A percentile compares a stretch with the other conserved stretches of the same genome.
Conservation (phyloP, 257 asterid species). For the Henckelia pumila region DNA sequence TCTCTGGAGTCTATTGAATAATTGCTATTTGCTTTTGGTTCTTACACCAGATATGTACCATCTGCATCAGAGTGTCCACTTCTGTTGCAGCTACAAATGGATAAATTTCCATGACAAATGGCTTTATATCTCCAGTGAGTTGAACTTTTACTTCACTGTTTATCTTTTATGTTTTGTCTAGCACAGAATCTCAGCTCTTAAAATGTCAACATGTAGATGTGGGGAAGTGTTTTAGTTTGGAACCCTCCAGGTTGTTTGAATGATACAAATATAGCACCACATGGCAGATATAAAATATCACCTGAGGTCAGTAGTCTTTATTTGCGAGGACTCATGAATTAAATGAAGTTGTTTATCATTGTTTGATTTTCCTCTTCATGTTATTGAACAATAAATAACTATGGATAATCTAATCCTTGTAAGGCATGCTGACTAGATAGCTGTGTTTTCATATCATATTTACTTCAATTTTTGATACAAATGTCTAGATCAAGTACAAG, state of each 20-base stretch:
- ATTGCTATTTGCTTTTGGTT: conserved; percentile 19
- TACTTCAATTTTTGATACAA: too few species aligned
- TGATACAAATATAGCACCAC: conserved; percentile 35
- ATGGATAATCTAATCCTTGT: too few species aligned
- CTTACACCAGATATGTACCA: conserved; percentile 69
- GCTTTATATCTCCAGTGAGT: conserved; percentile 94
- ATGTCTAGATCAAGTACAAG: conserved; percentile 4
- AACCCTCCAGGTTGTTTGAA: conserved; percentile 72
- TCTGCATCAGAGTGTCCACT: conserved; percentile 91
- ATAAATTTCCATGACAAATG: conserved; percentile 73
- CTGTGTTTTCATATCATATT: too few species aligned
- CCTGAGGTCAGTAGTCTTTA: conserved; percentile 54
- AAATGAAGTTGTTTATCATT: too few species aligned
- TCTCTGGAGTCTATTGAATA: conserved; percentile 16
- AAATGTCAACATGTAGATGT: conserved; percentile 59
- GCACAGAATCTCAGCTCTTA: conserved; percentile 21
- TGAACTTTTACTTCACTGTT: conserved; percentile 17
- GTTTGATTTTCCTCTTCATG: too few species aligned
- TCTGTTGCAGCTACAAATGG: conserved; percentile 68
- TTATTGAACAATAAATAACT: too few species aligned
- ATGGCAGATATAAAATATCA: conserved; percentile 53
- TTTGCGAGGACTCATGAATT: too few species aligned
- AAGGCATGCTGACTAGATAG: too few species aligned
- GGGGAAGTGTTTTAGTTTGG: conserved; percentile 97
- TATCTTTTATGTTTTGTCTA: conserved; percentile 26